phyloP scores from a whole-genome alignment of 2,329 filamentous ascomycete genomes.

The Calycina marina region DNA sequence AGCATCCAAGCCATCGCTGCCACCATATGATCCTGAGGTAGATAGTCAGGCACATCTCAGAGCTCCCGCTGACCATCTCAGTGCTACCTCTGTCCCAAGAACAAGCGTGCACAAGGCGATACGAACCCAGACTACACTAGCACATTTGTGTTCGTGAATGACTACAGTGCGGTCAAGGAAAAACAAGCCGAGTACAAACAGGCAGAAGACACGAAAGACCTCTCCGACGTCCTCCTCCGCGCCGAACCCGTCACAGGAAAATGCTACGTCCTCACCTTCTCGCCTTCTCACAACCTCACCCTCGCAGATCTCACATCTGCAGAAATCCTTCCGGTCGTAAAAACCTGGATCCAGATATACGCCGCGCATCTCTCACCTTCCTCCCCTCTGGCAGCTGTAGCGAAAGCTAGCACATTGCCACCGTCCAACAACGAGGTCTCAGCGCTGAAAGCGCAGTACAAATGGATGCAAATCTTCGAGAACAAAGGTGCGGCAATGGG shows the following conservation, averaged over 20 bases:
- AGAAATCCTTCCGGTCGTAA: slow-evolving; percentile 69
- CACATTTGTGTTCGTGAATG: slow-evolving; percentile 92
- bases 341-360: slow-evolving; percentile 89
- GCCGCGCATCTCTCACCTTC: slow-evolving; percentile 62
- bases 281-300: slow-evolving; percentile 76
- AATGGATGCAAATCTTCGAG: slow-evolving; percentile 99
- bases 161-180: slow-evolving; percentile 95
- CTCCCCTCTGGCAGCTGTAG: slow-evolving; percentile 40
- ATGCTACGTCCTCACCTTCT: slow-evolving; percentile 95
- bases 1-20: slow-evolving; percentile 51
- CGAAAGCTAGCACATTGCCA: slow-evolving; percentile 29
- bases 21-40: slow-evolving; percentile 66
- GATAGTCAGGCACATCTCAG: slow-evolving; percentile 9
- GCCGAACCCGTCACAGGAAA: slow-evolving; percentile 83
- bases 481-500: slow-evolving; percentile 98
- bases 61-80: slow-evolving; percentile 24
- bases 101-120: slow-evolving; percentile 76
- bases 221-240: slow-evolving; percentile 62
- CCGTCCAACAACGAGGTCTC: slow-evolving; percentile 25
- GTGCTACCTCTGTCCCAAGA: slow-evolving; percentile 92
- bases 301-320: slow-evolving; percentile 71
- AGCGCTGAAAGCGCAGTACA: slow-evolving; percentile 59
- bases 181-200: slow-evolving; percentile 65
- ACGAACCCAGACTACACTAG: slow-evolving; percentile 71
- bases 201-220: slow-evolving; percentile 31